Percentiles rank a stretch among this genome's conserved stretches.
phyloP scores from a whole-genome alignment of 1,139 yeast species.

The Pichia sp. region DNA sequence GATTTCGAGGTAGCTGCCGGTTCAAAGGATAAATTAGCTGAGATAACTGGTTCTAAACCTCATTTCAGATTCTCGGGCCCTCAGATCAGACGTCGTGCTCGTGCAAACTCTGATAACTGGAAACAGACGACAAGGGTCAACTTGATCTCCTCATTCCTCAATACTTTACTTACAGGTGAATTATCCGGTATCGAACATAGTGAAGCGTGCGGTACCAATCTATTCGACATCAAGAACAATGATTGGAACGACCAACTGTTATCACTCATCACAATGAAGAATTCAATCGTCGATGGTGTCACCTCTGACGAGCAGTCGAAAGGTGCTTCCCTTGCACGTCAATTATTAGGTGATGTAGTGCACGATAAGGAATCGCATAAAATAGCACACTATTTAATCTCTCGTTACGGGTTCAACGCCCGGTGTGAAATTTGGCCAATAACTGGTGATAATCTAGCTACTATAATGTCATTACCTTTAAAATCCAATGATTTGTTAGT shows the following conservation, averaged over 20 bases:
- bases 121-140: constrained; percentile 54
- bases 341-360: constrained; percentile 46
- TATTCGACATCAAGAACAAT: constrained; percentile 57
- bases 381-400: constrained; percentile 52
- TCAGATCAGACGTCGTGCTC: constrained; percentile 69
- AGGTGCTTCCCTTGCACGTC: constrained; percentile 37
- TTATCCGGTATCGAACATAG: constrained; percentile 66
- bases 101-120: constrained; percentile 38
- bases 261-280: constrained; percentile 46
- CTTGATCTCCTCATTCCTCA: constrained; percentile 71
- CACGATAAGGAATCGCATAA: constrained; percentile 35
- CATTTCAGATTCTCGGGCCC: constrained; percentile 89
- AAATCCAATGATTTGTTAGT: constrained; percentile 68
- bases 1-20: constrained; percentile 64
- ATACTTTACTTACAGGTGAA: constrained; percentile 61
- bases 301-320: constrained; percentile 15
- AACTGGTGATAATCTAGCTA: constrained; percentile 90
- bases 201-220: constrained; percentile 89
- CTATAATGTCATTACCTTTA: constrained; percentile 76
- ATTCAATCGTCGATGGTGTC: constrained; percentile 29
- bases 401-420: constrained; percentile 52
- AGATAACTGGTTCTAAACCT: constrained; percentile 76
- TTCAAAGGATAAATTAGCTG: constrained; percentile 58
- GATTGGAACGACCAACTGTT: constrained; percentile 49
- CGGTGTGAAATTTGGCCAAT: constrained; percentile 55